These are phyloP conservation scores for Fusarium tjaetaba DNA, from an alignment of 2,329 filamentous ascomycete genomes.

Conservation along the genomic window DNA sequence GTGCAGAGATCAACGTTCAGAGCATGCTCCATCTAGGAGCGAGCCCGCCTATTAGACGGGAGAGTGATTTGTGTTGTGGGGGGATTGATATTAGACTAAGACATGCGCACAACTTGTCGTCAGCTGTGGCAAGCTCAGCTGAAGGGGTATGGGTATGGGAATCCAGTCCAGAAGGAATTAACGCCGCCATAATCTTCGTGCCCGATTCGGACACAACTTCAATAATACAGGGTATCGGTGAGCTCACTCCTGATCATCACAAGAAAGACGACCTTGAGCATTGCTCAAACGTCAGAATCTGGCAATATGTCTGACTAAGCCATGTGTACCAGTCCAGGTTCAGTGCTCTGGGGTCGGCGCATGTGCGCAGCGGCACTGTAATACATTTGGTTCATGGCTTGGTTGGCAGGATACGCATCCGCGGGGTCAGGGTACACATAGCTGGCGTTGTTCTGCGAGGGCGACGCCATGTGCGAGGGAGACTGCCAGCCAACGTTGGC, in stretches of 20 bases:
- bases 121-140: conserved; percentile 28
- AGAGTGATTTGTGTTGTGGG: not conserved
- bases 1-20: conserved; percentile 31
- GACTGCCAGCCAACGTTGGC: conserved; percentile 85
- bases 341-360: conserved; percentile 78
- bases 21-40: conserved; percentile 44
- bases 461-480: conserved; percentile 77
- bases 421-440: conserved; percentile 84
- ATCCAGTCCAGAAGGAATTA: conserved; percentile 33
- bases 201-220: conserved; percentile 23
- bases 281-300: conserved; percentile 18
- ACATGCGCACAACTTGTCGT: conserved; percentile 33
- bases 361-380: conserved; percentile 73
- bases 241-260: conserved; percentile 17
- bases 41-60: conserved; percentile 20
- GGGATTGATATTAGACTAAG: conserved; percentile 34
- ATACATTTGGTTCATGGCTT: conserved; percentile 74
- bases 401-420: conserved; percentile 72
- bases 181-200: conserved; percentile 29
- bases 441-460: conserved; percentile 72
- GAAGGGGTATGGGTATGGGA: conserved; percentile 4
- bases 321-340: conserved; percentile 64
- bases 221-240: conserved; percentile 41
- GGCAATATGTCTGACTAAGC: conserved; percentile 44
- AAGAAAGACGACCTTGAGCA: not conserved